Conservation (phyloP, 164 flowering plant species). For the Akebia trifoliata region DNA sequence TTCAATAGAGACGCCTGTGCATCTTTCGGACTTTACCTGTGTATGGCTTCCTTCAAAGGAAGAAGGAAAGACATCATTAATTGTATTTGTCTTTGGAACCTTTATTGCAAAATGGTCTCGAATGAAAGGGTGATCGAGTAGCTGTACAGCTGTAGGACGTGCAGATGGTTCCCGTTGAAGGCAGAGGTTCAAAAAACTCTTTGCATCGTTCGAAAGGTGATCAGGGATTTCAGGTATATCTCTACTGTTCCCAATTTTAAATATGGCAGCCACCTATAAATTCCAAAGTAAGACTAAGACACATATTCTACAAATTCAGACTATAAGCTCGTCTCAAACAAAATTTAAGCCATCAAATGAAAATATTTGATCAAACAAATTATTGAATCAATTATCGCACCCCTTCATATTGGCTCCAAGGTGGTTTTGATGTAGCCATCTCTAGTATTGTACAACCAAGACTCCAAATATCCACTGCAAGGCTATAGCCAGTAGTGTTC, state of each 20-base stretch:
- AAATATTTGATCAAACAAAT: too few species aligned
- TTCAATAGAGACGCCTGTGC: neutral
- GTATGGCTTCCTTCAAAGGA: constrained; percentile 58
- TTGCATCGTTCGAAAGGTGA: constrained; percentile 69
- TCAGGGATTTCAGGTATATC: constrained; percentile 83
- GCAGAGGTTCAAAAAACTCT: constrained; percentile 62
- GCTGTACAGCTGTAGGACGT: constrained; percentile 65
- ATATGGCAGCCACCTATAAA: constrained; percentile 88
- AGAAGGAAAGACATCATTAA: constrained; percentile 49
- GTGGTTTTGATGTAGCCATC: constrained; percentile 96
- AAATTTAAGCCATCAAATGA: too few species aligned
- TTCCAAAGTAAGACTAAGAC: constrained; percentile 12
- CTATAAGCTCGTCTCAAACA: neutral
- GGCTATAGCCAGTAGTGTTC: constrained; percentile 75
- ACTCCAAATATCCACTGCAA: constrained; percentile 96
- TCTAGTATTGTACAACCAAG: constrained; percentile 94
- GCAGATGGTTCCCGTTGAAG: constrained; percentile 75
- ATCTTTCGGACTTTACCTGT: constrained; percentile 36
- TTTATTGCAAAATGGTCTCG: constrained; percentile 51
- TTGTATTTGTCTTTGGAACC: constrained; percentile 33
- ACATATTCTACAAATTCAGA: neutral
- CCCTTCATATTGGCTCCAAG: constrained; percentile 98
- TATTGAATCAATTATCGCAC: constrained; percentile 30
- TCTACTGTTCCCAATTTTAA: constrained; percentile 96
- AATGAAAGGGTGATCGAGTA: constrained; percentile 72